phyloP scores from a whole-genome alignment of 768 basidiomycete species.

The Tephrocybe sp. region DNA sequence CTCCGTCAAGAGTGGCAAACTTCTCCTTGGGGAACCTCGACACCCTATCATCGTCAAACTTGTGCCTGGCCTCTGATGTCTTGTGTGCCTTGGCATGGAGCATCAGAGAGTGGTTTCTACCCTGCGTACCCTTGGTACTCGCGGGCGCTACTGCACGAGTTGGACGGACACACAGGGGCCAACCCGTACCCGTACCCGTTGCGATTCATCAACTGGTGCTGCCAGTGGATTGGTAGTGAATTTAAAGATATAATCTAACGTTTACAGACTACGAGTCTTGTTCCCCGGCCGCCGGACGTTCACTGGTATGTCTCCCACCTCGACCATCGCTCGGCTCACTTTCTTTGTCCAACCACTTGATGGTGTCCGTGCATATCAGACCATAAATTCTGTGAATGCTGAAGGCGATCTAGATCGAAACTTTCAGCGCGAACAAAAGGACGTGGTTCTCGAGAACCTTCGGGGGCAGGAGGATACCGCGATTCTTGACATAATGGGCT shows the following conservation, averaged over 20 bases:
- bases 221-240: no score
- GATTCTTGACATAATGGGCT: slow-evolving; percentile 48
- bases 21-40: slow-evolving; percentile 84
- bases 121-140: no score
- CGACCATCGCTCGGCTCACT: slow-evolving; percentile 12
- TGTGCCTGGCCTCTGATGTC: slow-evolving; percentile 95
- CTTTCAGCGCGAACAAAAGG: slow-evolving; percentile 15
- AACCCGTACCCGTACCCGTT: no score
- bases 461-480: slow-evolving; percentile 44
- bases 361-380: slow-evolving; percentile 23
- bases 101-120: no score
- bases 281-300: background rate
- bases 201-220: no score
- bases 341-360: slow-evolving; percentile 21
- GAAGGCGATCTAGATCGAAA: slow-evolving; percentile 22
- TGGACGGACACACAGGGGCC: no score
- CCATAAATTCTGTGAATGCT: slow-evolving; percentile 23
- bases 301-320: background rate
- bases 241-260: no score
- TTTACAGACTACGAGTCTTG: background rate
- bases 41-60: slow-evolving; percentile 96
- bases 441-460: slow-evolving; percentile 47
- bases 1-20: slow-evolving; percentile 81
- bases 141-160: no score
- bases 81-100: no score